Conservation (phyloP, 1,284 basidiomycete genomes). For the Moesziomyces sp. region DNA sequence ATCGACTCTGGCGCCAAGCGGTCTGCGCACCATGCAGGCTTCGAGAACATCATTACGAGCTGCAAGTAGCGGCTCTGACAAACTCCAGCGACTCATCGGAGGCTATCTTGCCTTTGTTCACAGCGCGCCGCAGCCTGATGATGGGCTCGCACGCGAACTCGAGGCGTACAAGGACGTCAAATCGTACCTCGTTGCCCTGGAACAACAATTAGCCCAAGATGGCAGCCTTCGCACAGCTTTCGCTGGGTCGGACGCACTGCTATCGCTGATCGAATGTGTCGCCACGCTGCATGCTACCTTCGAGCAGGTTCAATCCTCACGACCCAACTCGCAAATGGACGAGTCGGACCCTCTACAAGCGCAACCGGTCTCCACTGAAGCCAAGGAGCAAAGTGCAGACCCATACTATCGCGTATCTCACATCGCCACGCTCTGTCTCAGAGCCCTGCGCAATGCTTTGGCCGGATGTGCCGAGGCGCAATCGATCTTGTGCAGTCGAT, state of each 20-base stretch:
- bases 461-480: slow-evolving; percentile 30
- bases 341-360: background rate
- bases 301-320: slow-evolving; percentile 8
- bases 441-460: slow-evolving; percentile 25
- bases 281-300: slow-evolving; percentile 1
- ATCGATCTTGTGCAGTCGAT: slow-evolving; percentile 2
- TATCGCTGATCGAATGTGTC: background rate
- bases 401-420: slow-evolving; percentile 12
- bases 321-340: background rate
- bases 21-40: background rate
- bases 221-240: background rate
- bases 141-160: background rate
- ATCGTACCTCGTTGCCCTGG: slow-evolving; percentile 3
- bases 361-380: background rate
- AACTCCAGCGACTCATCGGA: background rate
- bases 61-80: background rate
- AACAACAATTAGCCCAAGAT: slow-evolving; percentile 13
- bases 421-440: slow-evolving; percentile 14
- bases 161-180: slow-evolving; percentile 14
- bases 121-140: background rate
- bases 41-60: background rate
- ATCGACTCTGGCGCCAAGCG: background rate
- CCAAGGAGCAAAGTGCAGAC: background rate
- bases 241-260: background rate
- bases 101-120: background rate